These are phyloP conservation scores for Aureobasidium sp. DNA, from an alignment of 2,329 filamentous ascomycete genomes.

Conservation along the genomic window DNA sequence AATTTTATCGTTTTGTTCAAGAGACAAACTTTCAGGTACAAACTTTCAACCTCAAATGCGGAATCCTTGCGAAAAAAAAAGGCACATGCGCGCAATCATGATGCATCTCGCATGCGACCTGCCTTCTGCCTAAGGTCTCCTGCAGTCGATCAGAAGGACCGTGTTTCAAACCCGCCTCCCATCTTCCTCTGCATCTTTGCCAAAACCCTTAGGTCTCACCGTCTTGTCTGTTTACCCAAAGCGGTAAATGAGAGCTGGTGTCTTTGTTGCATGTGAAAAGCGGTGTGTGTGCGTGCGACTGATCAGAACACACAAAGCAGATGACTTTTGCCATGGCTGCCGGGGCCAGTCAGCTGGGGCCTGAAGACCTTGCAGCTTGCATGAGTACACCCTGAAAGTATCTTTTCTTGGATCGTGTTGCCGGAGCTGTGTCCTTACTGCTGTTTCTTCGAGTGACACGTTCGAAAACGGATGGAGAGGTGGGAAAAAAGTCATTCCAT, in stretches of 20 bases:
- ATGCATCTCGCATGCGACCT: background rate
- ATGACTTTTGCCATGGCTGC: background rate
- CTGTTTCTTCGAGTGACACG: background rate
- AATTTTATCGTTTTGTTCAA: background rate
- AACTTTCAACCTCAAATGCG: background rate
- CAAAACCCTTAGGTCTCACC: conserved; percentile 4
- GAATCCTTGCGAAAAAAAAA: background rate
- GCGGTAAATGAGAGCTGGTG: background rate
- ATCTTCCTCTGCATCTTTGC: background rate
- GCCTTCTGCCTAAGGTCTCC: background rate
- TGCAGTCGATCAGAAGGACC: conserved; percentile 2
- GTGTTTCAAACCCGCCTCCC: background rate
- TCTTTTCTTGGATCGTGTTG: background rate
- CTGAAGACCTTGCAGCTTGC: background rate
- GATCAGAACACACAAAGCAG: background rate
- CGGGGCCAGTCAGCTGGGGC: background rate
- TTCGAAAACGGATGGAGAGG: background rate
- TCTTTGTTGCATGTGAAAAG: background rate
- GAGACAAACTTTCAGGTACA: background rate
- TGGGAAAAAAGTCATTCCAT: too few relatives aligned
- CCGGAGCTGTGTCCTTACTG: background rate
- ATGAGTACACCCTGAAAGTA: background rate
- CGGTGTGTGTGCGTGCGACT: too few relatives aligned
- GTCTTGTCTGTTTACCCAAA: background rate
- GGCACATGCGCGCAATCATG: background rate